Conservation (phyloP, 768 basidiomycete genomes). For the Pleurotus citrinopileatus region DNA sequence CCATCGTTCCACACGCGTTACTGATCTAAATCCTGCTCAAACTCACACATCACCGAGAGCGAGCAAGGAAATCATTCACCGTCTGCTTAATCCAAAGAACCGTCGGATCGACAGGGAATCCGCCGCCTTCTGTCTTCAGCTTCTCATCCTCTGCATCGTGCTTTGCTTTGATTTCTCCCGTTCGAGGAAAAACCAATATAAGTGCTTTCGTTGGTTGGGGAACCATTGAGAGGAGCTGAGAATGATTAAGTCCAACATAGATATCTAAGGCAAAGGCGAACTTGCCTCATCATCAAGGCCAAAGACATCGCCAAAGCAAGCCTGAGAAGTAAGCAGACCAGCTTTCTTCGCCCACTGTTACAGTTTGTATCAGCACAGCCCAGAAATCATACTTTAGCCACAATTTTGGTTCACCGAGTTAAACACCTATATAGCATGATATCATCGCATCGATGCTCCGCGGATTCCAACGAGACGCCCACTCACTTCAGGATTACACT, state of each 20-base stretch:
- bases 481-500: constrained; percentile 3
- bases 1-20: constrained; percentile 86
- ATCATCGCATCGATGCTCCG: neutral
- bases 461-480: constrained; percentile 11
- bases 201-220: constrained; percentile 79
- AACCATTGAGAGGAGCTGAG: constrained; percentile 67
- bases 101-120: constrained; percentile 52
- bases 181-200: constrained; percentile 79
- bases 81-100: constrained; percentile 92
- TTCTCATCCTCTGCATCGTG: constrained; percentile 58
- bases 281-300: constrained; percentile 67
- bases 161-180: constrained; percentile 44
- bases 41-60: too few species aligned
- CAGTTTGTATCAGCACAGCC: too few species aligned
- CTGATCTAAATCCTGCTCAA: constrained; percentile 50
- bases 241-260: neutral
- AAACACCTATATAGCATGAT: constrained; percentile 33
- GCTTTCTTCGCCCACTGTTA: constrained; percentile 73
- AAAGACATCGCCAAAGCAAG: constrained; percentile 67
- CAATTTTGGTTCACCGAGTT: constrained; percentile 31
- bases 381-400: neutral
- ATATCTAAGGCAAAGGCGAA: too few species aligned
- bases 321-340: constrained; percentile 49
- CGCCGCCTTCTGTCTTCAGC: constrained; percentile 44
- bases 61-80: constrained; percentile 34